phyloP scores from a whole-genome alignment of 2,329 filamentous ascomycete genomes.

The Chaetomiaceae sp. region DNA sequence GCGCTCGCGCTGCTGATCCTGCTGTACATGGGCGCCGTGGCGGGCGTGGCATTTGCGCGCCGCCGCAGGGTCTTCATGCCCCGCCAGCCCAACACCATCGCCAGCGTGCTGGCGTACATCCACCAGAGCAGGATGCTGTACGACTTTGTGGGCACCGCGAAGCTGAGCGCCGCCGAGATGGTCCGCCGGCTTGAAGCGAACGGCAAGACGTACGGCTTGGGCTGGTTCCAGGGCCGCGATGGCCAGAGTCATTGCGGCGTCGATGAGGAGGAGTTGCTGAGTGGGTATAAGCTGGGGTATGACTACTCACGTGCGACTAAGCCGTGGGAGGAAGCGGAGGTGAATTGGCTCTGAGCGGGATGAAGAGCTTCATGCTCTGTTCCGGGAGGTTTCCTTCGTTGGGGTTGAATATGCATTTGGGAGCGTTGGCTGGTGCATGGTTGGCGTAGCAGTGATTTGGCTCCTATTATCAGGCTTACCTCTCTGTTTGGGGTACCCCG shows the following conservation, averaged over 20 bases:
- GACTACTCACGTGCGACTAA: conserved; percentile 43
- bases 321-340: conserved; percentile 40
- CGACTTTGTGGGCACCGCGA: conserved; percentile 65
- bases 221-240: conserved; percentile 71
- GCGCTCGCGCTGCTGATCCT: conserved; percentile 57
- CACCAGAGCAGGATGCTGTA: conserved; percentile 76
- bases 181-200: conserved; percentile 50
- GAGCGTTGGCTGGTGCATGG: too few relatives aligned
- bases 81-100: conserved; percentile 72
- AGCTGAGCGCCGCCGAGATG: conserved; percentile 56
- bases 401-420: too few relatives aligned
- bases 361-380: background rate
- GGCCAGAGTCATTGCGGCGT: conserved; percentile 69
- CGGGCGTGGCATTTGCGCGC: conserved; percentile 52
- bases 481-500: too few relatives aligned
- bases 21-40: conserved; percentile 56
- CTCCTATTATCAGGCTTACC: too few relatives aligned
- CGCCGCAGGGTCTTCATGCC: conserved; percentile 63
- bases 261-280: conserved; percentile 66
- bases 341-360: conserved; percentile 32
- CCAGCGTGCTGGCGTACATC: conserved; percentile 68
- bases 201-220: conserved; percentile 66
- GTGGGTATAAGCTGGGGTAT: conserved; percentile 58
- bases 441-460: background rate
- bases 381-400: background rate